These are phyloP conservation scores for Spathaspora passalidarum DNA, from an alignment of 805 yeast genomes.

Conservation along the genomic window DNA sequence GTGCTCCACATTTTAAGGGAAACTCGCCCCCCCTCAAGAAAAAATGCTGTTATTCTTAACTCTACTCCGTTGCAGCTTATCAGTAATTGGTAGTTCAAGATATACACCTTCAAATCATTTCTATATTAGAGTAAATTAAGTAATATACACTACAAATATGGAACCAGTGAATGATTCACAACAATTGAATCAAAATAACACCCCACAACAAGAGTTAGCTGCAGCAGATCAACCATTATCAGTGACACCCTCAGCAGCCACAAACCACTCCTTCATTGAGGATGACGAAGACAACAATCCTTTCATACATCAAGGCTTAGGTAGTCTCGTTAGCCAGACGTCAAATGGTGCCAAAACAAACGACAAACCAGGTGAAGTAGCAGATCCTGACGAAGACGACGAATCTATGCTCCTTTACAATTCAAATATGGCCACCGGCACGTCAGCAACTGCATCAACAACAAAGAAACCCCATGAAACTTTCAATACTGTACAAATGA, in stretches of 20 bases:
- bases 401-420: slow-evolving; percentile 30
- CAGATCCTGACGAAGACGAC: slow-evolving; percentile 18
- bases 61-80: background rate
- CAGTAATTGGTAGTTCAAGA: background rate
- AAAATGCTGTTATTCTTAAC: background rate
- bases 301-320: slow-evolving; percentile 14
- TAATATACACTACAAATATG: no score
- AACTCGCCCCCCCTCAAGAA: background rate
- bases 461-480: slow-evolving; percentile 10
- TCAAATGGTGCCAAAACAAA: slow-evolving; percentile 1
- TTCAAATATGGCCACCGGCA: slow-evolving; percentile 9
- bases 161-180: background rate
- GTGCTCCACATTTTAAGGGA: background rate
- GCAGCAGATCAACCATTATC: background rate
- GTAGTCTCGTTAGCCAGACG: slow-evolving; percentile 18
- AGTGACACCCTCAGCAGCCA: background rate
- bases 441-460: background rate
- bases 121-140: background rate
- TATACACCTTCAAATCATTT: no score
- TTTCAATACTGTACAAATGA: slow-evolving; percentile 27
- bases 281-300: slow-evolving; percentile 41
- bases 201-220: background rate
- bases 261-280: slow-evolving; percentile 6
- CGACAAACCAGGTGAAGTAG: background rate
- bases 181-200: background rate